Percentiles rank a stretch among this genome's conserved stretches.
These are phyloP conservation scores for Mortierella polycephala DNA, from an alignment of 371 early-diverging fungal genomes.

Conservation along the genomic window DNA sequence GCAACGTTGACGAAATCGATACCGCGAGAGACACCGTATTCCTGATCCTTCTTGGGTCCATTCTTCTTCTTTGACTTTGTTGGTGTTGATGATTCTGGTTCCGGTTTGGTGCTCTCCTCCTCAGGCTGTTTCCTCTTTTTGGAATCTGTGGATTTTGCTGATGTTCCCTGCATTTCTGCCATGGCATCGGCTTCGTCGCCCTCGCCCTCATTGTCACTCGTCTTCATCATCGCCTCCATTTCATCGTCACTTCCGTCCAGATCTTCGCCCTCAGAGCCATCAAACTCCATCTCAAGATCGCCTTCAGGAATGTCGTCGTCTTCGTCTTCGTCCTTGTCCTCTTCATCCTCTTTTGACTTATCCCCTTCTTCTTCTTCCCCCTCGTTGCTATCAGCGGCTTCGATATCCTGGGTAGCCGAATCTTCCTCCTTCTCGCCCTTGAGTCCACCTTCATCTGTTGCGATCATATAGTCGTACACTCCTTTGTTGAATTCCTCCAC, in stretches of 20 bases:
- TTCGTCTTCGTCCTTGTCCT: slow-evolving; percentile 20
- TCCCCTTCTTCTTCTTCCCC: slow-evolving; percentile 41
- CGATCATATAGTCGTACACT: slow-evolving; percentile 95
- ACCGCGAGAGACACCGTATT: slow-evolving; percentile 97
- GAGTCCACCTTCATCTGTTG: slow-evolving; percentile 89
- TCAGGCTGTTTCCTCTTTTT: slow-evolving; percentile 52
- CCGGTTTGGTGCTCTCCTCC: slow-evolving; percentile 9
- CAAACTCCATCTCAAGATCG: slow-evolving; percentile 55
- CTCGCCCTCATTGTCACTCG: slow-evolving; percentile 39
- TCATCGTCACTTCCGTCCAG: slow-evolving; percentile 39
- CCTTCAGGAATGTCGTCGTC: slow-evolving; percentile 47
- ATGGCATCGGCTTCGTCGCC: slow-evolving; percentile 45
- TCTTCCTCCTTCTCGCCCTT: slow-evolving; percentile 80
- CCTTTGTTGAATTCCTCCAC: slow-evolving; percentile 98
- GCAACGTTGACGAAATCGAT: slow-evolving; percentile 96
- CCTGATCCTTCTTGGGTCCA: slow-evolving; percentile 71
- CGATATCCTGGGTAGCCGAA: slow-evolving; percentile 53
- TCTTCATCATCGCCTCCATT: slow-evolving; percentile 53
- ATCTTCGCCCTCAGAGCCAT: slow-evolving; percentile 47
- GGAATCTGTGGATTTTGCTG: slow-evolving; percentile 5
- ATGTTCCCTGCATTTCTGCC: slow-evolving; percentile 33
- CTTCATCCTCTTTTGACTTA: slow-evolving; percentile 38
- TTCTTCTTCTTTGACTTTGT: slow-evolving; percentile 58
- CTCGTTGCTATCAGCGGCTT: slow-evolving; percentile 45
- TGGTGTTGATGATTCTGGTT: slow-evolving; percentile 8